Evolutionary conservation across 768 basidiomycete species (phyloP).

Genomic region (Trametes punicea): DNA sequence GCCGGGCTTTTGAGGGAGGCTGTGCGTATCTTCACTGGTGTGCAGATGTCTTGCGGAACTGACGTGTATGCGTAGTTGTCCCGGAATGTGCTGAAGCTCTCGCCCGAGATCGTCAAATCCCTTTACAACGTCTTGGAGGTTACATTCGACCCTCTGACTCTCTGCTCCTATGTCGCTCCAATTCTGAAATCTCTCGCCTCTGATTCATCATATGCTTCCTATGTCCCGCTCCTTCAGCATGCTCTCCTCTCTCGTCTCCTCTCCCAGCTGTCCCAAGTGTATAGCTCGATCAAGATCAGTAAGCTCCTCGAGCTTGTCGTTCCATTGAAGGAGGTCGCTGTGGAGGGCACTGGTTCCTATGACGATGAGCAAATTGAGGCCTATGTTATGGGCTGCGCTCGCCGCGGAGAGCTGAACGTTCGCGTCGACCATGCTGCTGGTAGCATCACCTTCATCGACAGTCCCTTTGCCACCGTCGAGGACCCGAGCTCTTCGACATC

Average conservation of each 20-base stretch:
- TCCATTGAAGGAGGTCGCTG: constrained; percentile 59
- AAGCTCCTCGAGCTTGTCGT: constrained; percentile 76
- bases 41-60: constrained; percentile 5
- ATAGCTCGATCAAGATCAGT: constrained; percentile 78
- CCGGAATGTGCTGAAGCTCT: constrained; percentile 78
- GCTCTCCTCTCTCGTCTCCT: constrained; percentile 90
- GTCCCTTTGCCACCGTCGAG: constrained; percentile 52
- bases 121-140: constrained; percentile 90
- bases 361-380: constrained; percentile 82
- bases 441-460: constrained; percentile 80
- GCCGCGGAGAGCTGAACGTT: constrained; percentile 80
- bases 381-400: constrained; percentile 90
- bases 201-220: constrained; percentile 67
- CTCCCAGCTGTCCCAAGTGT: constrained; percentile 89
- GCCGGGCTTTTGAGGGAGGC: constrained; percentile 85
- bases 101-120: constrained; percentile 66
- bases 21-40: constrained; percentile 34
- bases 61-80: constrained; percentile 51
- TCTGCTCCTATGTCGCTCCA: constrained; percentile 76
- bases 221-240: constrained; percentile 85
- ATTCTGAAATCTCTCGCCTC: constrained; percentile 59
- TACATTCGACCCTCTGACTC: constrained; percentile 87
- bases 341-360: constrained; percentile 46
- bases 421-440: constrained; percentile 87
- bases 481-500: constrained; percentile 35